Conservation (phyloP, 805 yeast species). For the Candida boidinii region DNA sequence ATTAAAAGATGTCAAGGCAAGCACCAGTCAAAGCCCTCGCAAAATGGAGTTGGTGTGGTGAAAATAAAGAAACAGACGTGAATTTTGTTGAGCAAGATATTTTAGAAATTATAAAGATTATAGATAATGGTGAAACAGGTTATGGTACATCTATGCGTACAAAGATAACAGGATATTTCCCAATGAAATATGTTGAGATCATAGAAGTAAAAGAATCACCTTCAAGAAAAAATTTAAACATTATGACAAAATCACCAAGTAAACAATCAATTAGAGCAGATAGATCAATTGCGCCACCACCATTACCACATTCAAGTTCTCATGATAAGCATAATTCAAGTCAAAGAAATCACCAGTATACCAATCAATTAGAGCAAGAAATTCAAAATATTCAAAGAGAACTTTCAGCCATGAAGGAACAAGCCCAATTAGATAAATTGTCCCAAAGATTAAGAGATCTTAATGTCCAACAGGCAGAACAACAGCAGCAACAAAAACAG, state of each 20-base stretch:
- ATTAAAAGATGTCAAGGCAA: no score
- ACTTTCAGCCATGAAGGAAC: no score
- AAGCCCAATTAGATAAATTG: no score
- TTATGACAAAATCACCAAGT: neutral
- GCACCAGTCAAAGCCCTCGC: conserved; percentile 37
- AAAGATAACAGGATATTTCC: conserved; percentile 78
- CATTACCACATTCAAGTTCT: conserved; percentile 5
- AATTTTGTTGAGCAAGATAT: conserved; percentile 93
- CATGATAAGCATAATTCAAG: no score
- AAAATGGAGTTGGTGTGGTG: conserved; percentile 90
- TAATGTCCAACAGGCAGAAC: no score
- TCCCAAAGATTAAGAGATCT: no score
- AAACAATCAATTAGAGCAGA: neutral
- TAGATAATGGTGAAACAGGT: conserved; percentile 91
- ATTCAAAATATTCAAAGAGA: no score
- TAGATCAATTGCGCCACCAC: conserved; percentile 1
- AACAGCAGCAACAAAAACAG: no score
- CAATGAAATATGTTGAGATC: conserved; percentile 72
- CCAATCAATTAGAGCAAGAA: no score
- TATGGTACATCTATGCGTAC: conserved; percentile 76
- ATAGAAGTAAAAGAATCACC: conserved; percentile 24
- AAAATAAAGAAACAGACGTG: conserved; percentile 67
- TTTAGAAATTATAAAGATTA: conserved; percentile 62
- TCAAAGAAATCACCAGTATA: no score
- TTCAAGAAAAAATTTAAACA: conserved; percentile 12